Base-by-base conservation (phyloP, 352 stramenopile genomes). In the Blastocystis sp. region DNA sequence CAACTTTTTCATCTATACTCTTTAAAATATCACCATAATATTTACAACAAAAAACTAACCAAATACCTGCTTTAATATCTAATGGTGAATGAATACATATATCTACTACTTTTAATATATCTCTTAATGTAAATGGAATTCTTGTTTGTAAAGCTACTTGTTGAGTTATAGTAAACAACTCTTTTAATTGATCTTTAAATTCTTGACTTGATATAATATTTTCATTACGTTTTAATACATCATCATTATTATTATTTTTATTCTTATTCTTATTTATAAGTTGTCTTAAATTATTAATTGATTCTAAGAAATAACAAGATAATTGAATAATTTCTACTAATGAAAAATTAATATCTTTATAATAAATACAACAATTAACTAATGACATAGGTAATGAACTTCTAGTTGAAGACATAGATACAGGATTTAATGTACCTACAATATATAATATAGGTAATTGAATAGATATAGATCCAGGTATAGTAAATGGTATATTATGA, bases 361-460 rank as follows among this genome's bases (percentile, higher is more conserved):
- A 34, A 52, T 55, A 41, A 10, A 55, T 10, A 52, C 45, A 55
- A 19, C 31, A 52, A 4, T 11, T 25, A 24, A 45, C 39, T 16
- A 55, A 55, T 9, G 16, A 34, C 39, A 30, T 30, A 54, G 45
- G 45, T 4, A 55, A 19, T 5, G 21, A 16, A 44, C 45, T 55
- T 44, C 45, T 30, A 55, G 39, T 55, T 13, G 45, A 30, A 7
- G 45, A 55, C 45, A 55, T 55, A 19, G 45, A 35, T 10, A 34
- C 45, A 18, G 45, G 45, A 41, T 55, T 55, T 34, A 55, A 45
- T 16, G 30, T 45, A n/a, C 45, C 39, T 11, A 55, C 24, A n/a
- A 55, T 35, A 18, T 45, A 16, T 34, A 55, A 11, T 10, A 4
- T 5, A 4, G 45, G 45, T 11, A 55, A 5, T 4, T 35, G 11